Percentiles rank a stretch among this genome's conserved stretches.
These are phyloP conservation scores for Blastobotrys serpentis DNA, from an alignment of 1,139 yeast genomes.

Conservation along the genomic window DNA sequence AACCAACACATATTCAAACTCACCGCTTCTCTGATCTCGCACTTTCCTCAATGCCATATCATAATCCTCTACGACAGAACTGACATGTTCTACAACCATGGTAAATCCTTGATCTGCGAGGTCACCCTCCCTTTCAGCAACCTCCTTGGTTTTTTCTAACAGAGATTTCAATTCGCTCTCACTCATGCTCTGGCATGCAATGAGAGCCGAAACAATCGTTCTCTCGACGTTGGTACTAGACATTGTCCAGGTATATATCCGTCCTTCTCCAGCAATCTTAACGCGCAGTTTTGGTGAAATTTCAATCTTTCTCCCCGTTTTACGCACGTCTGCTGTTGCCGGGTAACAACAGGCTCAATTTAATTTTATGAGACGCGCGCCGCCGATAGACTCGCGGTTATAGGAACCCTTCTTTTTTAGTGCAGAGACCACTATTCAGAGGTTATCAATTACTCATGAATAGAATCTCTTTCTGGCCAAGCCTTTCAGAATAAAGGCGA, in stretches of 20 bases:
- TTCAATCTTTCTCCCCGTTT: too few relatives aligned
- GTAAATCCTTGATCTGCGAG: constrained; percentile 9
- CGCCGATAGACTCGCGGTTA: too few relatives aligned
- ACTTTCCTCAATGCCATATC: constrained; percentile 27
- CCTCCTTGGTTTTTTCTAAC: background rate
- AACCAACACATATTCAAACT: constrained; percentile 20
- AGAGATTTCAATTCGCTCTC: constrained; percentile 7
- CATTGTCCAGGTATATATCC: background rate
- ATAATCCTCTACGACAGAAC: constrained; percentile 18
- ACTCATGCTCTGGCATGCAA: constrained; percentile 8
- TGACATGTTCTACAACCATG: constrained; percentile 10
- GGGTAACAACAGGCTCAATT: too few relatives aligned
- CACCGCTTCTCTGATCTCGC: constrained; percentile 22
- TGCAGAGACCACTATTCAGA: too few relatives aligned
- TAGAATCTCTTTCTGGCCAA: too few relatives aligned
- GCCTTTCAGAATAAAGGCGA: too few relatives aligned
- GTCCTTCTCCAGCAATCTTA: too few relatives aligned
- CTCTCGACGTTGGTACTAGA: constrained; percentile 9
- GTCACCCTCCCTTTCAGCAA: constrained; percentile 2
- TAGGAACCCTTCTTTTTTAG: too few relatives aligned
- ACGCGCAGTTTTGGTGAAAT: too few relatives aligned
- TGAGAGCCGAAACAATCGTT: constrained; percentile 14
- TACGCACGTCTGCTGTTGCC: too few relatives aligned
- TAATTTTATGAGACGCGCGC: too few relatives aligned
- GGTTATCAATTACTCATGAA: too few relatives aligned